A percentile compares a stretch with the other conserved stretches of the same genome.
phyloP scores from a whole-genome alignment of 176 grass and related monocot genomes.

The Panicum miliaceum region DNA sequence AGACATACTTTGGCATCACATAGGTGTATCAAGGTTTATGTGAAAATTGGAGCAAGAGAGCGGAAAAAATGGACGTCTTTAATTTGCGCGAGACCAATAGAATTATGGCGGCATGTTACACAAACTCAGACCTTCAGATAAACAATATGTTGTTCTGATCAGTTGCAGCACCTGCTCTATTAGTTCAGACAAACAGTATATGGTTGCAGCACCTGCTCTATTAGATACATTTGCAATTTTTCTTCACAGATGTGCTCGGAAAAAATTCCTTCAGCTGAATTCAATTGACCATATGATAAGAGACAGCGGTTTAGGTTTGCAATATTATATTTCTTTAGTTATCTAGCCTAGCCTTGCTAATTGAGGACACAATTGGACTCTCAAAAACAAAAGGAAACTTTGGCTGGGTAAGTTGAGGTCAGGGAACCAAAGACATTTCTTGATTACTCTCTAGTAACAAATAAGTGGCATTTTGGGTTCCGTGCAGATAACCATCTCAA shows the following conservation, averaged over 20 bases:
- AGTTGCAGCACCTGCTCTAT: not conserved
- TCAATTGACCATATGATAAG: not conserved
- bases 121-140: not conserved
- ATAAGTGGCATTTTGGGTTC: no score
- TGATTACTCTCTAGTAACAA: not conserved
- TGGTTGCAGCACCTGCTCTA: no score
- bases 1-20: constrained; percentile 14
- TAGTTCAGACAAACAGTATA: no score
- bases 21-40: constrained; percentile 7
- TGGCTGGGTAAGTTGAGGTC: not conserved
- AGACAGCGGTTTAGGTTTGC: not conserved
- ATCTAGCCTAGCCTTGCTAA: not conserved
- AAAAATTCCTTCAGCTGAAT: not conserved
- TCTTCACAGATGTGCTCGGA: not conserved
- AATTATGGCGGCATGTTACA: not conserved
- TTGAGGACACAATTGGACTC: not conserved
- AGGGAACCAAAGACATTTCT: not conserved
- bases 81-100: not conserved
- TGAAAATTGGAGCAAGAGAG: constrained; percentile 5
- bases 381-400: not conserved
- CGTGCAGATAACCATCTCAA: no score
- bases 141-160: not conserved
- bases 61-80: not conserved
- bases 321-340: not conserved
- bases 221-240: not conserved